phyloP scores from a whole-genome alignment of 768 basidiomycete genomes.

The Hydnum rufescens region DNA sequence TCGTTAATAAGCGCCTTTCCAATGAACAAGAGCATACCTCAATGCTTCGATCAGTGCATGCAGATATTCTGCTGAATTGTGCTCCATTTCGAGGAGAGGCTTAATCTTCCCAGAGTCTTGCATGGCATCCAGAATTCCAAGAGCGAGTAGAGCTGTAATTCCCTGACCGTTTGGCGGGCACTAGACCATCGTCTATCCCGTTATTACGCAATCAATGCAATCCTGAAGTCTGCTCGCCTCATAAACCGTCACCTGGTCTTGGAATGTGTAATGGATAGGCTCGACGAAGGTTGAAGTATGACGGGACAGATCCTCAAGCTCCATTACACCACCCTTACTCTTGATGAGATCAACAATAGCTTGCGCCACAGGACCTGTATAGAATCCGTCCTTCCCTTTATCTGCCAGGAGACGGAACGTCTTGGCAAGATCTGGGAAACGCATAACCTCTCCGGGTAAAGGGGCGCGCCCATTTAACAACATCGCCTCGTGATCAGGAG shows the following conservation, averaged over 20 bases:
- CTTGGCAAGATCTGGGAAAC: slow-evolving; percentile 57
- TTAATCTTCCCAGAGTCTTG: slow-evolving; percentile 47
- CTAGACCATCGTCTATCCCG: slow-evolving; percentile 20
- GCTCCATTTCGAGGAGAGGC: slow-evolving; percentile 60
- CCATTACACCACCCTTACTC: slow-evolving; percentile 83
- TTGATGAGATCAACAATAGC: slow-evolving; percentile 75
- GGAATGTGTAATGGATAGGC: slow-evolving; percentile 83
- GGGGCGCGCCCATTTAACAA: slow-evolving; percentile 71
- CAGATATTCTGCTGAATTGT: slow-evolving; percentile 78
- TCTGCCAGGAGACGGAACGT: slow-evolving; percentile 67
- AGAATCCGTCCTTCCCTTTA: slow-evolving; percentile 82
- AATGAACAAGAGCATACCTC: slow-evolving; percentile 29
- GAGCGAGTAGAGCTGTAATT: slow-evolving; percentile 79
- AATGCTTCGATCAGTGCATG: slow-evolving; percentile 76
- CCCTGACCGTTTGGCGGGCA: slow-evolving; percentile 97
- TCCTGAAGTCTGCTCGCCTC: slow-evolving; percentile 34
- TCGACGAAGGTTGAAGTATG: slow-evolving; percentile 65
- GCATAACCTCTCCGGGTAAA: slow-evolving; percentile 65
- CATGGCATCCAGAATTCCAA: slow-evolving; percentile 80
- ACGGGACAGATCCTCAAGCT: slow-evolving; percentile 74
- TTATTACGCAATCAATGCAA: slow-evolving; percentile 3
- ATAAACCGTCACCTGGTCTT: slow-evolving; percentile 66
- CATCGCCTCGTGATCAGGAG: slow-evolving; percentile 74
- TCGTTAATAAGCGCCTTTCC: slow-evolving; percentile 13
- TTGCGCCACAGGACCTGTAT: slow-evolving; percentile 77